Evolutionary conservation across 805 yeast species (phyloP), one percentile per base, ranked within the genome.

Genomic region (Brettanomyces naardenensis): DNA sequence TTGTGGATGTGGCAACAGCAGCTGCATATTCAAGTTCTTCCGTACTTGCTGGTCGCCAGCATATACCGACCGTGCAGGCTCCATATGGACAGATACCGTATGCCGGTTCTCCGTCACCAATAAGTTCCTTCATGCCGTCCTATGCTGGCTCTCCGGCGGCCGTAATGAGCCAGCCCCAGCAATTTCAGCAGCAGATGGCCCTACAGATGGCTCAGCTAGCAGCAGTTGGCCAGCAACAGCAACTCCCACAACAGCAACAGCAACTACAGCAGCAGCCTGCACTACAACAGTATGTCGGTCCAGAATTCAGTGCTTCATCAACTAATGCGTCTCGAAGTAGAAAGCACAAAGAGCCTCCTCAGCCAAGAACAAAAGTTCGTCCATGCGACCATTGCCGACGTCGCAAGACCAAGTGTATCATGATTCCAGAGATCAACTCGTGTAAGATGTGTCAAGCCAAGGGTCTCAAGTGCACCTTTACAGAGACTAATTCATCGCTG

Each of bases 371-470:
- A 1, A 62, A 68, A 45, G 60, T 73, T 18, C 62, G 76, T 26
- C 90, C 94, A 1, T 88, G 96, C 54, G 95, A 85, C 52, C 86
- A 80, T 47, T 89, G 97, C 58, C 68, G 94, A 30, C 65, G 88
- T 41, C 68, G 89, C 34, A 85, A 84, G 53, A 80, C 82, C 18
- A 76, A 83, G 46, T 89, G 97, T 64, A 80, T 84, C 19, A 65
- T 78, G 47, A 66, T 73, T 2, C 80, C 85, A 2, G 77, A 75
- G 41, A 59, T 78, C 34, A 64, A 69, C 37, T 74, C 71, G 47
- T 88, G 94, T 61, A 76, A 75, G 29, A 80, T 79, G 52, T 88
- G 95, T 62, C 92, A 81, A 51, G 64, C 78, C 25, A 83, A 78
- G 53, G 78, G 80, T 6, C 57, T 81, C 10, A 73, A 75, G 40